Evolutionary conservation across 495 filamentous ascomycete genomes (phyloP).

Genomic region (Penicillium flavigenum): DNA sequence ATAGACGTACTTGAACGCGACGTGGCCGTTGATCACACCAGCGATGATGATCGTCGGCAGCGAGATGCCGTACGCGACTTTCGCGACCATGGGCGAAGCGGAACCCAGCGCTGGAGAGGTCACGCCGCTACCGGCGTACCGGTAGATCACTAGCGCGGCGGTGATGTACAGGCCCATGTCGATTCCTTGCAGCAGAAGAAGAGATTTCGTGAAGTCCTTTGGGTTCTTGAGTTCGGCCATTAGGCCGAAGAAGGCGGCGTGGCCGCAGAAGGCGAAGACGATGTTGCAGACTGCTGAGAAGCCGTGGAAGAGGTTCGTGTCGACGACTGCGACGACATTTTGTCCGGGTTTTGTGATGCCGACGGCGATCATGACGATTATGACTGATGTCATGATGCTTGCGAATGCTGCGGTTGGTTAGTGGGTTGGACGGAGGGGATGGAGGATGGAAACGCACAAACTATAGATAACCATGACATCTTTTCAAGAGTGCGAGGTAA

Average conservation of each 20-base stretch:
- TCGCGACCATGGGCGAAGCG: slow-evolving; percentile 60
- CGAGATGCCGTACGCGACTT: slow-evolving; percentile 74
- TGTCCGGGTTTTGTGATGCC: slow-evolving; percentile 43
- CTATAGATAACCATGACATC: slow-evolving; percentile 63
- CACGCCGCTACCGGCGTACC: slow-evolving; percentile 66
- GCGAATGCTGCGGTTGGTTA: slow-evolving; percentile 55
- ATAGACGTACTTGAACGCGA: slow-evolving; percentile 64
- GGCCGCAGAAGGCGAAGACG: slow-evolving; percentile 54
- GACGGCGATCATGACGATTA: slow-evolving; percentile 69
- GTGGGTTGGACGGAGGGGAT: not conserved
- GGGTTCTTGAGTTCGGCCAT: slow-evolving; percentile 75
- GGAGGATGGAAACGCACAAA: slow-evolving; percentile 39
- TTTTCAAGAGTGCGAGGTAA: slow-evolving; percentile 66
- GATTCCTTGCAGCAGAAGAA: slow-evolving; percentile 60
- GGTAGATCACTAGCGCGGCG: slow-evolving; percentile 59
- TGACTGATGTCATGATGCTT: slow-evolving; percentile 66
- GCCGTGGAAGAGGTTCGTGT: slow-evolving; percentile 37
- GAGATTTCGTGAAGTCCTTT: slow-evolving; percentile 63
- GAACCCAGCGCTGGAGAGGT: slow-evolving; percentile 71
- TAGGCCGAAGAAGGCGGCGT: slow-evolving; percentile 73
- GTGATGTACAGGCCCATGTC: slow-evolving; percentile 65
- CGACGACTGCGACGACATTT: slow-evolving; percentile 28
- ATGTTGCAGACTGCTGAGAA: slow-evolving; percentile 50
- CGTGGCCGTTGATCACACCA: slow-evolving; percentile 70
- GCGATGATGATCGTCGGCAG: slow-evolving; percentile 64